Evolutionary conservation across 2,329 filamentous ascomycete genomes (phyloP).

Genomic region (Talaromyces amestolkiae): DNA sequence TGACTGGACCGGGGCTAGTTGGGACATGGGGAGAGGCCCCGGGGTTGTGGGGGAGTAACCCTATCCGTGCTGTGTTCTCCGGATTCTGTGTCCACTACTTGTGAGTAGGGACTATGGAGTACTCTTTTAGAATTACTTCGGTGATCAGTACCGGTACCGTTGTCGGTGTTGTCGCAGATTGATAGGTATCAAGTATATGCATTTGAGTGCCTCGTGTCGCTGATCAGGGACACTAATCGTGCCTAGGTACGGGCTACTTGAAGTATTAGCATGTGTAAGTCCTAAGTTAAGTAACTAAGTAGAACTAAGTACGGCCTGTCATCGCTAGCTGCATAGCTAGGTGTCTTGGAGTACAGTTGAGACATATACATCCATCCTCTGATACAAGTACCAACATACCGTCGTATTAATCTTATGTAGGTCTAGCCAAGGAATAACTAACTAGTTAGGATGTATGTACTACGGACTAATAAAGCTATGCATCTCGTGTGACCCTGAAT

Average conservation of each 20-base stretch:
- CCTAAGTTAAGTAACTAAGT: neutral
- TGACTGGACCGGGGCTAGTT: neutral
- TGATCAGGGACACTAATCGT: neutral
- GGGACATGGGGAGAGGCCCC: neutral
- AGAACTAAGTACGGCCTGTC: neutral
- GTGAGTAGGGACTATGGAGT: neutral
- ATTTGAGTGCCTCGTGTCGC: neutral
- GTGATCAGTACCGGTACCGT: neutral
- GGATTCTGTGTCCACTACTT: neutral
- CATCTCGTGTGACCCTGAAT: constrained; percentile 3
- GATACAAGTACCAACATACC: too few relatives aligned
- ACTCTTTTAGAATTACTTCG: neutral
- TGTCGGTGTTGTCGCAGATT: neutral
- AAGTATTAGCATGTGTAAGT: neutral
- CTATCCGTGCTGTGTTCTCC: neutral
- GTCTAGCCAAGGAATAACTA: too few relatives aligned
- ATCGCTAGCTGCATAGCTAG: neutral
- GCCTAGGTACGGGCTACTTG: neutral
- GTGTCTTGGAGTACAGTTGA: neutral
- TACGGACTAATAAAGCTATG: neutral
- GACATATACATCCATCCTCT: neutral
- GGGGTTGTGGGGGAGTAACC: constrained; percentile 3
- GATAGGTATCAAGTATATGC: neutral
- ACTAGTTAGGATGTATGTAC: too few relatives aligned
- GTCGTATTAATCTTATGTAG: too few relatives aligned